Base-by-base conservation (phyloP, 2,329 filamentous ascomycete species). In the Fusarium buharicum region DNA sequence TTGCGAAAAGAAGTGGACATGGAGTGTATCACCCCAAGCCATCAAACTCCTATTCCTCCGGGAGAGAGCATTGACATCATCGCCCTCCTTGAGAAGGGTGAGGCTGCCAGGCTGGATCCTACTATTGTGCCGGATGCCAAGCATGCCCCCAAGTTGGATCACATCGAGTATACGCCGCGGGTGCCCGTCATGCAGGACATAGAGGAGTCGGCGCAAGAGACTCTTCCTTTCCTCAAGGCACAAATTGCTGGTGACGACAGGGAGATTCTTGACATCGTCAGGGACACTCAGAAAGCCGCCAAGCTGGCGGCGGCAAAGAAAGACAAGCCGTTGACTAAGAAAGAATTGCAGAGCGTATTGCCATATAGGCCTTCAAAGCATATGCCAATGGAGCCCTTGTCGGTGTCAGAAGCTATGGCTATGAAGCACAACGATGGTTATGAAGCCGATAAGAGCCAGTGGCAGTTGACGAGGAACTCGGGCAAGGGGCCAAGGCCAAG, bases 1-100 rank as follows among this genome's bases (percentile, higher is more conserved):
- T 82, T 99, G n/a, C 86, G 95, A 47, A 99, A 99, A 74, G 95
- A 99, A 76, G 96, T 99, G 4, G 90, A 99, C 74, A 96, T 99
- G 92, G 91, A 97, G 72, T 99, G 95, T 74, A 78, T 98, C 38
- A 99, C 95, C 0, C 95, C 95, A 1, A 95, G 90, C 38, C 91
- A 99, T 75, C 84, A 85, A 0, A 82, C 84, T 0, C 82, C 89
- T 27, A 98, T 99, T 37, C 84, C 91, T 0, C 90, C 88, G 2
- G 95, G 96, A 31, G 93, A 98, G 77, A 93, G 87, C 59, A 76
- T 99, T 9, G 93, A 97, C 72, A 97, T 99, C 50, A 73, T 77
- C 3, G 76, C 88, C n/a, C 83, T 99, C 1, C 84, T 99, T 3
- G 83, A 83, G 1, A 95, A 91, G 74, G 90, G 91, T 5, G 67